phyloP scores from a whole-genome alignment of 768 basidiomycete genomes.

The Dendrothele bispora region DNA sequence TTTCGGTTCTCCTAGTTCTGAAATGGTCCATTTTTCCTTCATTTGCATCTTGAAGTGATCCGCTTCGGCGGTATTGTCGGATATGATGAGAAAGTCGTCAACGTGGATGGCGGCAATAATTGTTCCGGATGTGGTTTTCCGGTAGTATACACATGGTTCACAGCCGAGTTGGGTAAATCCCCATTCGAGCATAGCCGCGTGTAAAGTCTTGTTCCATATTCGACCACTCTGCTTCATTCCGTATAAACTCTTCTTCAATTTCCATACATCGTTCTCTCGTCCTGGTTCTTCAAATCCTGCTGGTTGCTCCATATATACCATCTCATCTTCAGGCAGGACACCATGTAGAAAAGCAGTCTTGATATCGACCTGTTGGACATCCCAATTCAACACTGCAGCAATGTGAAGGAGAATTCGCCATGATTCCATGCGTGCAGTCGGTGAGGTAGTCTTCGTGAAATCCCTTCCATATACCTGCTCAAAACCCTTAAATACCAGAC shows the following conservation, averaged over 20 bases:
- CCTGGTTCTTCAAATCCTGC: neutral
- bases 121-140: constrained; percentile 9
- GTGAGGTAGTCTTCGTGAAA: too few species aligned
- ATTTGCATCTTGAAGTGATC: constrained; percentile 24
- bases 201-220: constrained; percentile 33
- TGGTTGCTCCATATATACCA: constrained; percentile 3
- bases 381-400: too few species aligned
- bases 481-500: too few species aligned
- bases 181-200: constrained; percentile 23
- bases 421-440: too few species aligned
- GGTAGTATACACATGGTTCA: constrained; percentile 34
- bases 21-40: constrained; percentile 30
- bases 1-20: constrained; percentile 29
- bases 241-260: constrained; percentile 8
- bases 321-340: too few species aligned
- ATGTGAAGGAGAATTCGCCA: too few species aligned
- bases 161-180: constrained; percentile 27
- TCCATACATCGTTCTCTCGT: constrained; percentile 8
- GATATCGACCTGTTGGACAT: too few species aligned
- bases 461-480: too few species aligned
- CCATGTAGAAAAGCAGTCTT: too few species aligned
- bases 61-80: constrained; percentile 8
- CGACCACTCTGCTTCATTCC: constrained; percentile 24
- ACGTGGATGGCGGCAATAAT: constrained; percentile 34
- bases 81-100: constrained; percentile 28